Base-by-base conservation (phyloP, 345 rosid species). In the Hibiscus tridactylites region DNA sequence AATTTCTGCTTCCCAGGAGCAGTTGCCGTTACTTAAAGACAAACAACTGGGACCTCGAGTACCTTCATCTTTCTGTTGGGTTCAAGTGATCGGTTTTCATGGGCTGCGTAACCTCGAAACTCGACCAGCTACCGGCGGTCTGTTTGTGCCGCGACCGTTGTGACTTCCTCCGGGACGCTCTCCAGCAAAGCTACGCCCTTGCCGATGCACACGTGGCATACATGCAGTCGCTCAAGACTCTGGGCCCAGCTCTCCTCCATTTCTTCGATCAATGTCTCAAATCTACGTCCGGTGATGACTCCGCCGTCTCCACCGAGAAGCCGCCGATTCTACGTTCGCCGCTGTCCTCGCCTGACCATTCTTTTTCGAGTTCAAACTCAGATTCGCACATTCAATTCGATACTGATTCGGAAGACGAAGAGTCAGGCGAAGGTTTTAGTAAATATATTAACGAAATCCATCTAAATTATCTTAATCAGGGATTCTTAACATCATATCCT, bases 101-200 rank as follows among this genome's bases (percentile, higher is more conserved):
- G 87, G 87, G 88, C 63, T 87, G 90, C 80, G 70, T 77, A 74
- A 76, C 78, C 79, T 83, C 90, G 0, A 83, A 80, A 68, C 70
- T 87, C 50, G 84, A 84, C 73, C 61, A 66, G 47, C 80, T 84
- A 3, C 90, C 90, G 16, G 85, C 84, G 52, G 87, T 87, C 24
- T 59, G 81, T 49, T 68, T 84, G 2, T 87, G 90, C 70, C 83
- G 83, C 11, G 80, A 86, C 70, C 86, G 90, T 24, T 81, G 82
- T 76, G 71, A 71, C 46, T 84, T 76, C 70, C 74, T 86, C 16
- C 79, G 81, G 37, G 83, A 82, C n/a, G 84, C 90, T 3, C 83
- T 86, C 39, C 73, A 66, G 46, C 85, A 79, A 9, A 78, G 85
- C 80, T 76, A 86, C 67, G 74, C 79, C 37, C 75, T 86, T 10